A percentile compares a stretch with the other conserved stretches of the same genome.
Evolutionary conservation across 768 basidiomycete species (phyloP).

Genomic region (Tephrocybe sp.): DNA sequence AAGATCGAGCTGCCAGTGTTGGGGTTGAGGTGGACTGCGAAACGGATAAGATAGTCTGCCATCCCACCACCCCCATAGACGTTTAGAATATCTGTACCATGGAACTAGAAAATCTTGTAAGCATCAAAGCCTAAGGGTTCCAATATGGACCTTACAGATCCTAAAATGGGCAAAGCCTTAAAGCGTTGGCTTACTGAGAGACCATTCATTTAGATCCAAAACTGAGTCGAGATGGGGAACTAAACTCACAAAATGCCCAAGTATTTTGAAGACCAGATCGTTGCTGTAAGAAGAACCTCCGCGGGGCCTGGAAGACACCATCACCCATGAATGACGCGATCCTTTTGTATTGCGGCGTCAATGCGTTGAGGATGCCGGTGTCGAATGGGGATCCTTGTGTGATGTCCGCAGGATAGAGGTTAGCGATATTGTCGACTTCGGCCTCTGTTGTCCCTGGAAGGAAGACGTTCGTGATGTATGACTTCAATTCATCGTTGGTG

Average conservation of each 20-base stretch:
- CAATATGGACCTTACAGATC: constrained; percentile 33
- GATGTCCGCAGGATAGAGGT: constrained; percentile 35
- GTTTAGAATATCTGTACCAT: constrained; percentile 39
- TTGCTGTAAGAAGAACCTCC: constrained; percentile 43
- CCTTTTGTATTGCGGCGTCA: constrained; percentile 49
- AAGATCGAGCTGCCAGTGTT: constrained; percentile 27
- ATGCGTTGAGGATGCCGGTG: constrained; percentile 36
- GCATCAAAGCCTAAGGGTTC: neutral
- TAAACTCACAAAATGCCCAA: constrained; percentile 39
- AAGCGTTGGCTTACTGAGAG: constrained; percentile 41
- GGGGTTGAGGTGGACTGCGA: constrained; percentile 39
- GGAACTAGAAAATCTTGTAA: constrained; percentile 26
- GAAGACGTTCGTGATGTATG: constrained; percentile 25
- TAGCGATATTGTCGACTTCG: constrained; percentile 18
- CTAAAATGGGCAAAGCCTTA: constrained; percentile 39
- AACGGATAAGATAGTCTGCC: constrained; percentile 44
- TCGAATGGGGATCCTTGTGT: constrained; percentile 46
- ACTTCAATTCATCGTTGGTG: constrained; percentile 22
- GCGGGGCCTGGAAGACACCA: constrained; percentile 45
- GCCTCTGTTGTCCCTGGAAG: constrained; percentile 18
- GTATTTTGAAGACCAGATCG: constrained; percentile 36
- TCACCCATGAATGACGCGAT: constrained; percentile 51
- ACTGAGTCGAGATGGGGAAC: neutral
- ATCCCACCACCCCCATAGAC: constrained; percentile 42
- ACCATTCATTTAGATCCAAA: constrained; percentile 9